Base-by-base conservation (phyloP, 305 asterid species). In the Fraxinus xanthoxyloides region DNA sequence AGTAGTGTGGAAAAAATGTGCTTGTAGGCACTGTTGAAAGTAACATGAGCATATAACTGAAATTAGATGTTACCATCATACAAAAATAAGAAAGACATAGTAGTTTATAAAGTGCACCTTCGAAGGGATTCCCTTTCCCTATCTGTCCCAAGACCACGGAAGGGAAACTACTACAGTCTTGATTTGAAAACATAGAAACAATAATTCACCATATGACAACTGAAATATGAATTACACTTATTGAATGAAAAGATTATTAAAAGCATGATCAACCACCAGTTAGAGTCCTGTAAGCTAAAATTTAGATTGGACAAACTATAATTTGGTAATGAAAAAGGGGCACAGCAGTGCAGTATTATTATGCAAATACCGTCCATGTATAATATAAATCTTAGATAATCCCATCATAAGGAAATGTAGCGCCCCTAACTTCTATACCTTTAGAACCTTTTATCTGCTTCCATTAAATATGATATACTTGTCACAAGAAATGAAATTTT, bases 151-250 rank as follows among this genome's bases (percentile, higher is more conserved):
- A 48, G 59, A 48, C 59, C n/a, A 48, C 1, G 7, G 21, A 48
- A 48, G 59, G 59, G 59, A 48, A 48, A 48, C 6, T 48, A 48
- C 59, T 48, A 15, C 2, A 46, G 19, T 15, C 59, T 48, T 12
- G 59, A 40, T 40, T 51, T 51, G 23, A 48, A 48, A 48, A 13
- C 5, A 48, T 48, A 48, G 59, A 13, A 72, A 78, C 61, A 79
- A 61, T 31, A 75, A 63, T 3, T 43, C 28, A 23, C 26, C 67
- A 2, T 40, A 48, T 56, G 63, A 26, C 28, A 19, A 15, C 77
- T 72, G 72, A 67, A 75, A 79, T 67, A 76, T 43, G 48, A 77
- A n/a, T 59, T 59, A 7, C 48, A 61, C 38, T 5, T 59, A 34
- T 35, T 32, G 34, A 72, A 78, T 43, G 75, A 24, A 30, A 81